Evolutionary conservation across 2,329 filamentous ascomycete species (phyloP).

Genomic region (Pochonia chlamydosporia): DNA sequence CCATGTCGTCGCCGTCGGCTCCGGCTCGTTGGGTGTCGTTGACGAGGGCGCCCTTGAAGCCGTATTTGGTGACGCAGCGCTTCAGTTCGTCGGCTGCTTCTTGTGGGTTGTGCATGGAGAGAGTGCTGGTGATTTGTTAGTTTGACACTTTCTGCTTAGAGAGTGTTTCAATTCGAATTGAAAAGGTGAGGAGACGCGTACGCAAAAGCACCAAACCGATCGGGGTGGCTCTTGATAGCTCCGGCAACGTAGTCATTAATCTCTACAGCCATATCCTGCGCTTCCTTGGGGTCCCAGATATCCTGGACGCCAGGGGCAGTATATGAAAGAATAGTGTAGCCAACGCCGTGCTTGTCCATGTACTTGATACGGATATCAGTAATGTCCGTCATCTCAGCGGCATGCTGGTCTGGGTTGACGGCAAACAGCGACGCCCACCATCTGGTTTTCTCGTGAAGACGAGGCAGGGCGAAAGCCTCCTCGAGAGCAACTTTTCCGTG

Average conservation of each 20-base stretch:
- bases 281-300: conserved; percentile 33
- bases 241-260: conserved; percentile 35
- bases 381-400: conserved; percentile 44
- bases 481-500: conserved; percentile 56
- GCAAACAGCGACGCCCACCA: conserved; percentile 59
- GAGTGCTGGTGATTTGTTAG: conserved; percentile 21
- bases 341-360: conserved; percentile 40
- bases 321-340: conserved; percentile 42
- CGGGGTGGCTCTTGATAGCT: conserved; percentile 29
- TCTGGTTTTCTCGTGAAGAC: conserved; percentile 50
- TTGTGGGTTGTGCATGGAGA: conserved; percentile 48
- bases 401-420: conserved; percentile 52
- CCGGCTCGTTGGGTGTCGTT: conserved; percentile 58
- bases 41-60: conserved; percentile 58
- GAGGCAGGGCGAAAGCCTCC: conserved; percentile 56
- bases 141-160: not conserved
- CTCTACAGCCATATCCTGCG: conserved; percentile 34
- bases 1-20: conserved; percentile 50
- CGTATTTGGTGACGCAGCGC: conserved; percentile 48
- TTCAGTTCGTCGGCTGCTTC: conserved; percentile 44
- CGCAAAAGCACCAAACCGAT: conserved; percentile 42
- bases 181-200: conserved; percentile 14
- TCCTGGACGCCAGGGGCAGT: conserved; percentile 44
- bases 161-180: not conserved
- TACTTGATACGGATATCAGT: conserved; percentile 34